phyloP scores from a whole-genome alignment of 208 protist species.

The Hexamita inflata region DNA sequence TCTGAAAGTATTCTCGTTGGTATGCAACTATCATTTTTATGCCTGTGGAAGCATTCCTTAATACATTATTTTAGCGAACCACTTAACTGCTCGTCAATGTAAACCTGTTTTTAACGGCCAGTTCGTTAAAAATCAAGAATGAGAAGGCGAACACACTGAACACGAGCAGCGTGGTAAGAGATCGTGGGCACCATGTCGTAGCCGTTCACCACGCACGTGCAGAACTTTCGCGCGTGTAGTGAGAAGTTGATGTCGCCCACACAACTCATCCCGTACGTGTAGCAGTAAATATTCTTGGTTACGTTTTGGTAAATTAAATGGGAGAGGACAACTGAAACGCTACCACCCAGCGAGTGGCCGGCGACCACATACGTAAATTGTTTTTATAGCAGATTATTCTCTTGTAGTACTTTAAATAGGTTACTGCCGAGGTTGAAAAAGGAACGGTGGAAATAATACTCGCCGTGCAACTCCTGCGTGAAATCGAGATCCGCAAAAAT shows the following conservation, averaged over 20 bases:
- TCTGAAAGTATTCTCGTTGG: background rate
- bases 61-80: too few relatives aligned
- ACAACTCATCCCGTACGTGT: background rate
- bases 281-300: background rate
- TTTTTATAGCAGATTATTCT: background rate
- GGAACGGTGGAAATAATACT: background rate
- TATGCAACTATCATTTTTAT: background rate
- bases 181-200: background rate
- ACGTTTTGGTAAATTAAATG: background rate
- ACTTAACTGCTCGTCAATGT: too few relatives aligned
- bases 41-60: too few relatives aligned
- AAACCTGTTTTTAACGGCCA: too few relatives aligned
- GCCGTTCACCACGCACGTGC: background rate
- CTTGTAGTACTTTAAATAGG: background rate
- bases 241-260: background rate
- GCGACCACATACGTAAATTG: background rate
- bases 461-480: background rate
- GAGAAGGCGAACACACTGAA: too few relatives aligned
- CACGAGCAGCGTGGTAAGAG: background rate
- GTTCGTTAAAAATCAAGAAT: too few relatives aligned
- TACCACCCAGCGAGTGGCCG: background rate
- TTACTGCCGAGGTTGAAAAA: background rate
- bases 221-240: background rate
- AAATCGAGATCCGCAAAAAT: background rate
- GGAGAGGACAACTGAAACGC: background rate